These are phyloP conservation scores for Colletotrichum falcatum DNA, from an alignment of 2,329 filamentous ascomycete genomes.

Conservation along the genomic window DNA sequence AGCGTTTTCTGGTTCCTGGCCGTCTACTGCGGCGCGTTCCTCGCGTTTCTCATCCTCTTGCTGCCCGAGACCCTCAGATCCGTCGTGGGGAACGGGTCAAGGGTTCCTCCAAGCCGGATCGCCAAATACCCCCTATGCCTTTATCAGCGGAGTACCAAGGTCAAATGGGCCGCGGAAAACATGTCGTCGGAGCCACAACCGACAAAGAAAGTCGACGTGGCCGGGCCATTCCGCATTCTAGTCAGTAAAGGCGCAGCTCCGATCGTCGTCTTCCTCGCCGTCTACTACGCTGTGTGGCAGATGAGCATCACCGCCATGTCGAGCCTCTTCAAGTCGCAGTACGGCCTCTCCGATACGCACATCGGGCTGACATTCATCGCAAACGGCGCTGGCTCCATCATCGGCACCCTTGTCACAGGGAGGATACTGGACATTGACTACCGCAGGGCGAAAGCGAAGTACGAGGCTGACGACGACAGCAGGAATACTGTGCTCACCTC, in stretches of 20 bases:
- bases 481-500: neutral
- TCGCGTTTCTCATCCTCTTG: conserved; percentile 55
- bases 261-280: conserved; percentile 59
- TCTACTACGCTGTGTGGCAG: conserved; percentile 67
- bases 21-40: conserved; percentile 54
- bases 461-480: neutral
- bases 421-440: conserved; percentile 66
- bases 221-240: conserved; percentile 61
- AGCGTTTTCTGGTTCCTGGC: conserved; percentile 67
- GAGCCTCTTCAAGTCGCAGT: conserved; percentile 57
- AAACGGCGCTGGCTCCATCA: conserved; percentile 66
- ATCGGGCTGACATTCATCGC: conserved; percentile 66
- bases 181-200: too few species aligned
- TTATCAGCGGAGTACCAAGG: conserved; percentile 50
- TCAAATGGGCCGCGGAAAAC: conserved; percentile 36
- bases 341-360: conserved; percentile 57
- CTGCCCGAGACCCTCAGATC: conserved; percentile 60
- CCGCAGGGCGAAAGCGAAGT: conserved; percentile 52
- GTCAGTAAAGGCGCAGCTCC: conserved; percentile 56
- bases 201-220: conserved; percentile 55
- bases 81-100: conserved; percentile 57
- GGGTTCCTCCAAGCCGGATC: conserved; percentile 41
- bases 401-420: conserved; percentile 64
- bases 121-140: conserved; percentile 47
- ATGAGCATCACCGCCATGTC: conserved; percentile 68